Evolutionary conservation across 2,329 filamentous ascomycete genomes (phyloP), one percentile per base, ranked within the genome.

Genomic region (Diplodia mutila): DNA sequence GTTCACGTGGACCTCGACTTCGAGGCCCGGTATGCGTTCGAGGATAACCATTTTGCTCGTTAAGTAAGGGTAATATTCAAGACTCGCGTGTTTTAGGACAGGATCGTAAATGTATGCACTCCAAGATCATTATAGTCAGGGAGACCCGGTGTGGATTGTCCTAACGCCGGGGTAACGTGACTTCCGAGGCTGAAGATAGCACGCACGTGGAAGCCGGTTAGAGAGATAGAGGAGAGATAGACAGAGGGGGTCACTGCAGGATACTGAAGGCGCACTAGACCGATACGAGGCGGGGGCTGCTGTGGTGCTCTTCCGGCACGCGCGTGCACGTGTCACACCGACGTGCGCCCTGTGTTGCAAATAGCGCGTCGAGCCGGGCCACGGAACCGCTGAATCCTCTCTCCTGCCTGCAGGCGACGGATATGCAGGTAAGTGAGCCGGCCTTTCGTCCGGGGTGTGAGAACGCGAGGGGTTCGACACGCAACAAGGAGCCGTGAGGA

Each of bases 1-100:
- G 18, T 75, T 69, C 46, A 63, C 59, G 11, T 63, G 59, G 59
- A 63, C 46, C 46, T 51, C 42, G 29, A 63, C 46, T 5, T 51
- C 59, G 29, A 63, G 59, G n/a, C 59, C 59, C 12, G 59, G 46
- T 12, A 63, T 5, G 9, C 25, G 21, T 46, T 63, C 59, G 11
- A 63, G 46, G 23, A 63, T 21, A 5, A 51, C 59, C 59, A 63
- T 63, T 11, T 46, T n/a, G n/a, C n/a, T 46, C 11, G 34, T 29
- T 37, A 32, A 32, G 9, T 9, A 6, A 32, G 29, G 29, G 39
- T 9, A 21, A 14, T 49, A 9, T 11, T 37, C 29, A 51, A 25
- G 27, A 14, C 29, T 23, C 27, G 16, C 23, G 42, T 34, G 6
- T 63, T 6, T 18, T 51, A 21, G 2, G 29, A n/a, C 9, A 14